Evolutionary conservation across 352 stramenopile genomes (phyloP).

Genomic region (Phytophthora crassamura): DNA sequence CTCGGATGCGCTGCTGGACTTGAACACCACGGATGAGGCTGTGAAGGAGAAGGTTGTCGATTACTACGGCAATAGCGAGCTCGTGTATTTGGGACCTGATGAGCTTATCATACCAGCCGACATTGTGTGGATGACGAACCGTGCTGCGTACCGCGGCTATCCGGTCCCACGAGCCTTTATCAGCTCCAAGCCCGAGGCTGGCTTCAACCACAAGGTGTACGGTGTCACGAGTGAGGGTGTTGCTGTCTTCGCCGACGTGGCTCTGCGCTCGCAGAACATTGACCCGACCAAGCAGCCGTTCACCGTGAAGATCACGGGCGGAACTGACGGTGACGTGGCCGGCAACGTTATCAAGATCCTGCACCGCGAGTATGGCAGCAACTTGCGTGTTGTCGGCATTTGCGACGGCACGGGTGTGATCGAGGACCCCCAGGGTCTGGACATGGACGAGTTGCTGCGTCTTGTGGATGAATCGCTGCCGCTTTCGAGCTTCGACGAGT

Average conservation of each 20-base stretch:
- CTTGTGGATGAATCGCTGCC: constrained; percentile 92
- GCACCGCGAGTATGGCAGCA: constrained; percentile 92
- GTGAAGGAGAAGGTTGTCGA: constrained; percentile 79
- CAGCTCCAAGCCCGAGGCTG: constrained; percentile 84
- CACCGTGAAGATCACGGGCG: constrained; percentile 92
- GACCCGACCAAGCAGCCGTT: constrained; percentile 77
- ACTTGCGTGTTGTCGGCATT: constrained; percentile 93
- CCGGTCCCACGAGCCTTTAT: constrained; percentile 85
- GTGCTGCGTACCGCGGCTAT: constrained; percentile 77
- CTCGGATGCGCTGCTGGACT: constrained; percentile 83
- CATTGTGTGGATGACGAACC: constrained; percentile 88
- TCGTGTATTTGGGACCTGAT: constrained; percentile 86
- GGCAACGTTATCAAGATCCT: constrained; percentile 99
- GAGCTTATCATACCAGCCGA: constrained; percentile 85
- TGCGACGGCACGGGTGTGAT: constrained; percentile 94
- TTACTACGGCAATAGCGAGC: constrained; percentile 85
- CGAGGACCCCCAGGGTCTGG: constrained; percentile 95
- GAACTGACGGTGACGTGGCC: constrained; percentile 97
- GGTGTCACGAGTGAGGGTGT: constrained; percentile 86
- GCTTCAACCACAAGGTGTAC: constrained; percentile 91
- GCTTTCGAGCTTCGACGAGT: constrained; percentile 82
- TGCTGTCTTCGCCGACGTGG: constrained; percentile 80
- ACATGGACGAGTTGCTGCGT: constrained; percentile 94
- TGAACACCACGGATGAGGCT: constrained; percentile 78
- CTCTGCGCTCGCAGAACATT: constrained; percentile 78